phyloP scores from a whole-genome alignment of 306 rosid species.

The Malus sylvestris region DNA sequence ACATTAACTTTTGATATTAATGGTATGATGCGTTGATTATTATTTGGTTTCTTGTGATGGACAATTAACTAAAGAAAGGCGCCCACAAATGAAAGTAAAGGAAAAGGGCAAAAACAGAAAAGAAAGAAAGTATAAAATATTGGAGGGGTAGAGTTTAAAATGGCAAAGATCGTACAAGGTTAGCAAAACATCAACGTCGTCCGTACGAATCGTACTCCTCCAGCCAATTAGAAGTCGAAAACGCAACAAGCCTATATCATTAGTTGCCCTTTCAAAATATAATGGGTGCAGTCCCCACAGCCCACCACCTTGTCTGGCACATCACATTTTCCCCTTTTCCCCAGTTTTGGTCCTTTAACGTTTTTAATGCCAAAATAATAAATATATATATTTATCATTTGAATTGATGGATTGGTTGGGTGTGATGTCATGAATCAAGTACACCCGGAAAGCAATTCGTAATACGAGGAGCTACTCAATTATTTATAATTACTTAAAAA shows the following conservation, averaged over 20 bases:
- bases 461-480: too few species aligned
- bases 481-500: too few species aligned
- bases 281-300: neutral
- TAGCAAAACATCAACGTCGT: conserved; percentile 20
- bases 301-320: neutral
- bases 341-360: neutral
- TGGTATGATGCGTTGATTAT: neutral
- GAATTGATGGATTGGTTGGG: neutral
- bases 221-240: conserved; percentile 37
- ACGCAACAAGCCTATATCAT: conserved; percentile 6
- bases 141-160: neutral
- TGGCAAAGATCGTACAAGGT: conserved; percentile 18
- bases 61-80: neutral
- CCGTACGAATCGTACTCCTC: conserved; percentile 35
- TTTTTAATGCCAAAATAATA: neutral
- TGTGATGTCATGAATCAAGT: too few species aligned
- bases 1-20: too few species aligned
- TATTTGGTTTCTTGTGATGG: neutral
- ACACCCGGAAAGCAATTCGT: too few species aligned
- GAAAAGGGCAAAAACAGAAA: neutral
- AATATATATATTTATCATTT: neutral
- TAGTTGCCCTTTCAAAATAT: neutral
- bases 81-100: neutral
- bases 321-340: neutral
- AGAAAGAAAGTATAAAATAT: neutral